These are phyloP conservation scores for Zizania latifolia DNA, from an alignment of 176 grass and related monocot species.

Conservation along the genomic window DNA sequence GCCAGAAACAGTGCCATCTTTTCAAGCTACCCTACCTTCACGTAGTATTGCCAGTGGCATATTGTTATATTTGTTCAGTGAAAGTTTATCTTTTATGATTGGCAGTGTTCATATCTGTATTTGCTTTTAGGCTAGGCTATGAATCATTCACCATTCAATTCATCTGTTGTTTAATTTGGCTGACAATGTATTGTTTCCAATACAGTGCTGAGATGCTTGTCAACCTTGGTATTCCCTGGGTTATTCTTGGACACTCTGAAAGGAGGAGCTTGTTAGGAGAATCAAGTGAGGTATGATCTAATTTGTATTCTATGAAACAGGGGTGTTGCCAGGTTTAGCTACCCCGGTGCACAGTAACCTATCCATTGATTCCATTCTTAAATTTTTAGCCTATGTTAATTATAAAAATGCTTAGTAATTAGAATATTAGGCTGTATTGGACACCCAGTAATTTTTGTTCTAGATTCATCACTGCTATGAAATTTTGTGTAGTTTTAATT, in stretches of 20 bases:
- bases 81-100: background rate
- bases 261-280: slow-evolving; percentile 85
- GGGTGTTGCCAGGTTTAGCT: too few relatives aligned
- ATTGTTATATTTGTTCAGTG: background rate
- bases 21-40: background rate
- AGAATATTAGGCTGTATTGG: too few relatives aligned
- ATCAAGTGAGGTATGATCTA: slow-evolving; percentile 71
- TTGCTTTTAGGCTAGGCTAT: background rate
- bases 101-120: background rate
- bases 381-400: too few relatives aligned
- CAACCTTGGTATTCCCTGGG: slow-evolving; percentile 86
- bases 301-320: background rate
- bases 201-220: slow-evolving; percentile 91
- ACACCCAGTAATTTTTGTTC: too few relatives aligned
- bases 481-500: background rate
- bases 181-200: background rate
- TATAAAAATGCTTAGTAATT: too few relatives aligned
- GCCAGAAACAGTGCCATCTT: background rate
- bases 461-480: too few relatives aligned
- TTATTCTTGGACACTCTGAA: slow-evolving; percentile 96
- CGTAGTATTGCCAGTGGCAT: background rate
- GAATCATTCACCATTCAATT: background rate
- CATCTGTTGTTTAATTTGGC: background rate
- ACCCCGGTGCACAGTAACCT: too few relatives aligned
- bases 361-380: too few relatives aligned